Evolutionary conservation across 352 stramenopile species (phyloP), one percentile per base, ranked within the genome.

Genomic region (Hyaloperonospora brassicae): DNA sequence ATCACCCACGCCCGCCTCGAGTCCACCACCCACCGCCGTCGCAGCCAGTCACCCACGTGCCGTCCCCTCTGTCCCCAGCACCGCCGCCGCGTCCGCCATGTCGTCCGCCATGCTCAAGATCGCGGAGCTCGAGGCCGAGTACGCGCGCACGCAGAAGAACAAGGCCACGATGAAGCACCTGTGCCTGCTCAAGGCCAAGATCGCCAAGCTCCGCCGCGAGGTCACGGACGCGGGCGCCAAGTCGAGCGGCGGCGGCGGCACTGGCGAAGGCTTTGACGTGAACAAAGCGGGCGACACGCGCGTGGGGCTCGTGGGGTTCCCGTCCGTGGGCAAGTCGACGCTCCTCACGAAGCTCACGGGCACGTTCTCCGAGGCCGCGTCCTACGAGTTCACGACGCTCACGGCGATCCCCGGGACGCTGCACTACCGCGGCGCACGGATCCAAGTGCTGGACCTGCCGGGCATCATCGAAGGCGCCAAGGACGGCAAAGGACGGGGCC

Each of bases 111-210:
- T 89, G 66, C 53, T 58, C 53, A 84, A 82, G 61, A 94, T 94
- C 76, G 69, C 81, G 50, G 81, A 92, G 66, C 67, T 94, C 47
- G 81, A 94, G 64, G 47, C 66, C 42, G 84, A 99, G 80, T 98
- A 99, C 80, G 82, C 89, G 47, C 79, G 95, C 57, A 99, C 96
- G 66, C 97, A 99, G 84, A 99, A 99, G 81, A 99, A 99, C 75
- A 99, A 99, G 79, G 97, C 97, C 41, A 99, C 96, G 1, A 98
- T 98, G 76, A 98, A 98, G 79, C 97, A 99, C 54, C 71, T 99
- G 63, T 97, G 95, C 62, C 84, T 98, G 49, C 80, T 99, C 47
- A 99, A 98, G 77, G 95, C 95, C 55, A 98, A 98, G 68, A 95
- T 99, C 60, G 93, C 95, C 57, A 98, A 98, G 77, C 71, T 99